Evolutionary conservation across 2,329 filamentous ascomycete species (phyloP).

Genomic region (Aspergillus ruber): DNA sequence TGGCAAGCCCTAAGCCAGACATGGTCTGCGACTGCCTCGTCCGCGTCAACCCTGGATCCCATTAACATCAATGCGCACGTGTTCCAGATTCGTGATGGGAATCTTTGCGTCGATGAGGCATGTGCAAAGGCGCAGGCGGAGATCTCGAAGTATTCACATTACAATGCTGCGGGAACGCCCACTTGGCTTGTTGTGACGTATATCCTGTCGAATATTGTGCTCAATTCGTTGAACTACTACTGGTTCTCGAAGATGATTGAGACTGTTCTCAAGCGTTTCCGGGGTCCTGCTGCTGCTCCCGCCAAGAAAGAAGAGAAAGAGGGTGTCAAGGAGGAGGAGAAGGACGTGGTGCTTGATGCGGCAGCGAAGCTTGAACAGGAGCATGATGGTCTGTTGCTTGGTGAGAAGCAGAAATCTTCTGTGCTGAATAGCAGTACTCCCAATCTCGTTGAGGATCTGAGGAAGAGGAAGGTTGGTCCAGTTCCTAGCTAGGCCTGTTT

Average conservation of each 20-base stretch:
- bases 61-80: constrained; percentile 28
- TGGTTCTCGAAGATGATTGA: constrained; percentile 65
- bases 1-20: constrained; percentile 46
- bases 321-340: constrained; percentile 13
- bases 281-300: constrained; percentile 23
- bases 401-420: constrained; percentile 20
- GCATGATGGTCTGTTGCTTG: constrained; percentile 22
- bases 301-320: constrained; percentile 22
- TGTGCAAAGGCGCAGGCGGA: constrained; percentile 39
- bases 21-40: constrained; percentile 24
- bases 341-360: constrained; percentile 31
- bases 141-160: constrained; percentile 44
- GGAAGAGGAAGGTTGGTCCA: constrained; percentile 31
- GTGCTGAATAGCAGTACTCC: constrained; percentile 42
- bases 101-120: constrained; percentile 31
- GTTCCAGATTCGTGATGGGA: constrained; percentile 28
- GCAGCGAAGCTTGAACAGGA: constrained; percentile 24
- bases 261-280: constrained; percentile 57
- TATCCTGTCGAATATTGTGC: constrained; percentile 51
- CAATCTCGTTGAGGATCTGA: constrained; percentile 84
- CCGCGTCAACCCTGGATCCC: constrained; percentile 16
- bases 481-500: constrained; percentile 9
- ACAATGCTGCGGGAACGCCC: constrained; percentile 40
- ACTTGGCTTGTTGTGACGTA: constrained; percentile 56
- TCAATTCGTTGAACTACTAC: constrained; percentile 58